Evolutionary conservation across 2,329 filamentous ascomycete genomes (phyloP), one percentile per base, ranked within the genome.

Genomic region (Aureobasidium musti): DNA sequence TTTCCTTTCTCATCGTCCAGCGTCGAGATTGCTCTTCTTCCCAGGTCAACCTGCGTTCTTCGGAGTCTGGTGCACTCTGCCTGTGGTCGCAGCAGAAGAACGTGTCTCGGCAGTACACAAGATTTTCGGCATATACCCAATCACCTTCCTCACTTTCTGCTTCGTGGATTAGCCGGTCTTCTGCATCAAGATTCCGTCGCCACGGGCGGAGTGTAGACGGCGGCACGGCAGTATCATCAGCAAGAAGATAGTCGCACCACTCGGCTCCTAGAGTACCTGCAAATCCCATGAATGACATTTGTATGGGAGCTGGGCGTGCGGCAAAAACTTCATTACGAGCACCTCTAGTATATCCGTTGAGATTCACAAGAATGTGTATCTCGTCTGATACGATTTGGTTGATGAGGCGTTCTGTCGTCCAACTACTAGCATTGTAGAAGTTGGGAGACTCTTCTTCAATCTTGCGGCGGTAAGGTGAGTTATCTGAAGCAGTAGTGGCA

Each of bases 221-320:
- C 0, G 95, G 95, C 63, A 99, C 89, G 0, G 95, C 92, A 1
- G 90, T 94, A 60, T 90, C 83, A 74, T 99, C 95, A 3, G 95
- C 93, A 30, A 98, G 85, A 19, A 99, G 88, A 74, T 99, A 99
- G 76, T 99, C 95, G 72, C 95, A 99, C 95, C 95, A 99, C 75
- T 99, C 95, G 2, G 95, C 95, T 6, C 95, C 95, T 0, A 99
- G 81, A 0, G 94, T 97, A 11, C 95, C 95, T 0, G 95, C 95
- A 75, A 99, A 99, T 0, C 95, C 95, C 95, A 99, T 99, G 74
- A 99, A 99, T 0, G 95, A 97, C 95, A 99, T 99, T 71, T 99
- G 95, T 50, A 99, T 92, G 0, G 95, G 95, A 2, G 93, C 92
- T 19, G 95, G 92, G 30, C 96, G 87, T 26, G 95, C 95, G 26